These are phyloP conservation scores for Tylopilus sp. DNA, from an alignment of 768 basidiomycete genomes.

Conservation along the genomic window DNA sequence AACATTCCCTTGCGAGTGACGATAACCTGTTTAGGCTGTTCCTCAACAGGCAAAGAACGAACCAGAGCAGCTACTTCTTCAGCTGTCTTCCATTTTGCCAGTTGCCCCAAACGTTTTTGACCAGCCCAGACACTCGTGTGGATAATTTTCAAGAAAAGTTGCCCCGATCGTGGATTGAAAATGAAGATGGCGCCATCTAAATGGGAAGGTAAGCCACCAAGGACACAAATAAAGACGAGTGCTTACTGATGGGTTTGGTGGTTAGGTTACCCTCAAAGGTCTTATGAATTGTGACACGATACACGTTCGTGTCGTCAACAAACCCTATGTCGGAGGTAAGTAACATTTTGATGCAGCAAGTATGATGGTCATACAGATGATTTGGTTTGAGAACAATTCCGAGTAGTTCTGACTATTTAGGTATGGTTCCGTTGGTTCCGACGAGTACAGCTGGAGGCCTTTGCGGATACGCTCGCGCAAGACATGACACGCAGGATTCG, in stretches of 20 bases:
- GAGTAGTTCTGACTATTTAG: slow-evolving; percentile 98
- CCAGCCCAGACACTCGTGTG: slow-evolving; percentile 99
- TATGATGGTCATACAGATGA: slow-evolving; percentile 64
- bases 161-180: slow-evolving; percentile 98
- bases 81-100: slow-evolving; percentile 99
- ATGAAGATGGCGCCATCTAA: slow-evolving; percentile 95
- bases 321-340: slow-evolving; percentile 62
- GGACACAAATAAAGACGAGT: background rate
- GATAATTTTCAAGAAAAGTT: slow-evolving; percentile 97
- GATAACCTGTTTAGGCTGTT: slow-evolving; percentile 99
- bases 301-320: slow-evolving; percentile 99
- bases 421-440: slow-evolving; percentile 98
- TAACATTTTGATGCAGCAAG: background rate
- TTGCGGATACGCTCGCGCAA: slow-evolving; percentile 98
- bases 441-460: slow-evolving; percentile 96
- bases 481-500: slow-evolving; percentile 96
- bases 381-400: slow-evolving; percentile 96
- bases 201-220: background rate
- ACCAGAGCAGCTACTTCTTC: slow-evolving; percentile 99
- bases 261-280: slow-evolving; percentile 99
- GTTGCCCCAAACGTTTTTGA: slow-evolving; percentile 98
- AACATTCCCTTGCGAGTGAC: slow-evolving; percentile 99
- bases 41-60: slow-evolving; percentile 97
- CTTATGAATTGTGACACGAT: slow-evolving; percentile 98
- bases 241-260: slow-evolving; percentile 93